These are phyloP conservation scores for Nigrospora osmanthi DNA, from an alignment of 2,329 filamentous ascomycete genomes.

Conservation along the genomic window DNA sequence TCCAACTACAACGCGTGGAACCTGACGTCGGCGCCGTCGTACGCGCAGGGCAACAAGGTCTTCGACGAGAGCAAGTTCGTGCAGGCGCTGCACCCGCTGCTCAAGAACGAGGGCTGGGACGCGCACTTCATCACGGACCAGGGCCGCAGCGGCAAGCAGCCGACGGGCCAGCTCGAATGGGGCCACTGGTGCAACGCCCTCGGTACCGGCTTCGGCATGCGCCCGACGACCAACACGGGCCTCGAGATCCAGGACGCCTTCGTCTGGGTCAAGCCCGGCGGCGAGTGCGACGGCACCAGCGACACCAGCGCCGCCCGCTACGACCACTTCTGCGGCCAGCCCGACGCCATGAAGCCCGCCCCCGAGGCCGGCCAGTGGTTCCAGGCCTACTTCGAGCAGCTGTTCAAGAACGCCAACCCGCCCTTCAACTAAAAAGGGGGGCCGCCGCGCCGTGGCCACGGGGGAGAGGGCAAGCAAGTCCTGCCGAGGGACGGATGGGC, in stretches of 20 bases:
- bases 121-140: constrained; percentile 26
- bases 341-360: constrained; percentile 51
- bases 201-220: constrained; percentile 47
- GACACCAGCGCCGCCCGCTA: constrained; percentile 36
- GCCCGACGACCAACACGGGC: constrained; percentile 45
- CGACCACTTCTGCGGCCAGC: constrained; percentile 44
- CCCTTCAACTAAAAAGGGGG: constrained; percentile 28
- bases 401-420: constrained; percentile 49
- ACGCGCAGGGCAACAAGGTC: constrained; percentile 31
- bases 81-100: constrained; percentile 55
- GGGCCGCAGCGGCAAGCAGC: constrained; percentile 32
- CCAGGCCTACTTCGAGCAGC: constrained; percentile 50
- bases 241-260: constrained; percentile 48
- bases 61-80: constrained; percentile 52
- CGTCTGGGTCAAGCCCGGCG: constrained; percentile 56
- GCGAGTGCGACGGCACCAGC: constrained; percentile 35
- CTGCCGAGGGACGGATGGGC: no score
- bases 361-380: constrained; percentile 67
- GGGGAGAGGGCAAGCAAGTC: no score
- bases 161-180: constrained; percentile 44
- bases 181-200: constrained; percentile 56
- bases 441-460: no score
- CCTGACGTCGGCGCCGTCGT: constrained; percentile 31
- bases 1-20: constrained; percentile 48
- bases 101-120: constrained; percentile 37